Percentiles rank a stretch among this genome's conserved stretches.
phyloP scores from a whole-genome alignment of 768 basidiomycete genomes.

The Hysterangium stoloniferum region DNA sequence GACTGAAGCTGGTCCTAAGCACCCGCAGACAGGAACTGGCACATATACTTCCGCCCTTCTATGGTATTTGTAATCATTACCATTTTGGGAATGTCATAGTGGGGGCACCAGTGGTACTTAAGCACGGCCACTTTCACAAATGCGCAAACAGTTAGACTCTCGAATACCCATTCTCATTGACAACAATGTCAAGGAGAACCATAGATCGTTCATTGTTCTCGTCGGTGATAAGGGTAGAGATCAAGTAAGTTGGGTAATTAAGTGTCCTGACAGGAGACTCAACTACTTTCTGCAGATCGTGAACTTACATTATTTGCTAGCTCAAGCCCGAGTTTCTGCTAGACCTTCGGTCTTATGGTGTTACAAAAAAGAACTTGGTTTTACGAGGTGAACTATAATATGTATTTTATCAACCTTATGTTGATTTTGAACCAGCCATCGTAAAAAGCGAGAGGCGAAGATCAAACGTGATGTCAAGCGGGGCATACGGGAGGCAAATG shows the following conservation, averaged over 20 bases:
- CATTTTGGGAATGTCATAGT: no score
- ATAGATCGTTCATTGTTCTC: slow-evolving; percentile 91
- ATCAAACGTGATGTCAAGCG: slow-evolving; percentile 95
- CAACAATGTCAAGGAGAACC: slow-evolving; percentile 89
- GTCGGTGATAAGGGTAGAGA: slow-evolving; percentile 92
- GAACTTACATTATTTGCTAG: slow-evolving; percentile 91
- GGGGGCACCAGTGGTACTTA: no score
- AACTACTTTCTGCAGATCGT: slow-evolving; percentile 50
- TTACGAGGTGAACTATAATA: slow-evolving; percentile 84
- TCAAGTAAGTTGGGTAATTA: slow-evolving; percentile 43
- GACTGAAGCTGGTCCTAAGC: no score
- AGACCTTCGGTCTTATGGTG: slow-evolving; percentile 94
- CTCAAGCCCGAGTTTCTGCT: slow-evolving; percentile 83
- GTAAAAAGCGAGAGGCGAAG: slow-evolving; percentile 94
- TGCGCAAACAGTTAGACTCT: slow-evolving; percentile 87
- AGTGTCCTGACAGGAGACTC: slow-evolving; percentile 3
- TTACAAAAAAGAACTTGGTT: slow-evolving; percentile 97
- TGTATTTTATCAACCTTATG: background rate
- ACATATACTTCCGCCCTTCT: no score
- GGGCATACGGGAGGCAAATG: slow-evolving; percentile 88
- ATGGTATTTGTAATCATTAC: no score
- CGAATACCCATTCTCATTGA: slow-evolving; percentile 88
- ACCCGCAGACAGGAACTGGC: no score
- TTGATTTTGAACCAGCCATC: slow-evolving; percentile 48
- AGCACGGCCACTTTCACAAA: slow-evolving; percentile 20